A percentile compares a stretch with the other conserved stretches of the same genome.
Evolutionary conservation across 768 basidiomycete species (phyloP).

Genomic region (Gymnopilus junonius): DNA sequence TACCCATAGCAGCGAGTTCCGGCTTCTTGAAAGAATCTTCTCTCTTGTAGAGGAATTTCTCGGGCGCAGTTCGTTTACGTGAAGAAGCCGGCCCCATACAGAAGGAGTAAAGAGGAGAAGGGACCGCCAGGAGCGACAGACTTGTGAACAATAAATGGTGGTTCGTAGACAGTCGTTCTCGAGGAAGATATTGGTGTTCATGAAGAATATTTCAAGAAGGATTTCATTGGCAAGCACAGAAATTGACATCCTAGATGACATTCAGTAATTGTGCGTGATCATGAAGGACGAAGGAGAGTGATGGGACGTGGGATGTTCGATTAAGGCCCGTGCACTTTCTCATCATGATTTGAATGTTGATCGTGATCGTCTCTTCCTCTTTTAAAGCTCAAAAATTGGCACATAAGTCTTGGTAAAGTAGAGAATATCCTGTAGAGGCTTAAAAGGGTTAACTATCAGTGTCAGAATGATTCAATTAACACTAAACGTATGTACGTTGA

Average conservation of each 20-base stretch:
- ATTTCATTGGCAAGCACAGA: background rate
- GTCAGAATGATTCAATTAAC: too few species aligned
- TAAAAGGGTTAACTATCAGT: too few species aligned
- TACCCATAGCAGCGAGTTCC: background rate
- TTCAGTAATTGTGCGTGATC: too few species aligned
- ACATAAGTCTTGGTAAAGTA: too few species aligned
- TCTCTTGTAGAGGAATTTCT: background rate
- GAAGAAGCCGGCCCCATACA: constrained; percentile 1
- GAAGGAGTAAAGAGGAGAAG: background rate
- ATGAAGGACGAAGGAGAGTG: too few species aligned
- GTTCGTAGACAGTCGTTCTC: background rate
- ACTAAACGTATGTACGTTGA: too few species aligned
- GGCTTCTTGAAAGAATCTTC: background rate
- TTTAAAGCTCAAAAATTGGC: too few species aligned
- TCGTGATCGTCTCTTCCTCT: too few species aligned
- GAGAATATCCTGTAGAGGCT: too few species aligned
- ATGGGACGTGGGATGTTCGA: too few species aligned
- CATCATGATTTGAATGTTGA: too few species aligned
- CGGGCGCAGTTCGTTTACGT: background rate
- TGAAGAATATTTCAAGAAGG: background rate
- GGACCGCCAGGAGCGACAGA: background rate
- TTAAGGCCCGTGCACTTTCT: too few species aligned
- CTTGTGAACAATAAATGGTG: background rate
- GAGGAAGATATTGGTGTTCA: background rate
- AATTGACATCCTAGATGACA: background rate